A percentile compares a stretch with the other conserved stretches of the same genome.
These are phyloP conservation scores for Candida sojae DNA, from an alignment of 1,139 yeast genomes.

Conservation along the genomic window DNA sequence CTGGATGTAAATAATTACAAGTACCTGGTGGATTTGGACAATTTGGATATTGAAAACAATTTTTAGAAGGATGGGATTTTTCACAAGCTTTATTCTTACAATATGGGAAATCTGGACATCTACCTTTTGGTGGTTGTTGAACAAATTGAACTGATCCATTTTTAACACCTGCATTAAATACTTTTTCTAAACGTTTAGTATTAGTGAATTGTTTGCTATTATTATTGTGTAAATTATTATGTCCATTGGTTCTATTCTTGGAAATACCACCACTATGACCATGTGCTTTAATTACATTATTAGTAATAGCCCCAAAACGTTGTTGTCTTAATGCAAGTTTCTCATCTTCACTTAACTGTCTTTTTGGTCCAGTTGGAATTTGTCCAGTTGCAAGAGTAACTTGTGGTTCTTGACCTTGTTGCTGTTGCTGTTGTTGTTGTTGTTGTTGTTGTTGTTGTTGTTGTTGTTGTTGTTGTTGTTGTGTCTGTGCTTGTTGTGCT, in stretches of 20 bases:
- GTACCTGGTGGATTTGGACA: conserved; percentile 83
- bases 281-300: conserved; percentile 4
- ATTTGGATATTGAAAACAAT: conserved; percentile 74
- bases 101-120: conserved; percentile 80
- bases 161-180: conserved; percentile 23
- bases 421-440: conserved; percentile 1
- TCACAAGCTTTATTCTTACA: conserved; percentile 70
- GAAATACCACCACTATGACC: conserved; percentile 11
- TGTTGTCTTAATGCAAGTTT: conserved; percentile 14
- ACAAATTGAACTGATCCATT: conserved; percentile 20
- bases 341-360: conserved; percentile 13
- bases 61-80: conserved; percentile 77
- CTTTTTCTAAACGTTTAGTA: conserved; percentile 41
- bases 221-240: conserved; percentile 18
- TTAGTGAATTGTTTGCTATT: conserved; percentile 24
- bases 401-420: not conserved
- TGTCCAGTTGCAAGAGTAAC: conserved; percentile 4
- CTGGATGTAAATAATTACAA: conserved; percentile 80
- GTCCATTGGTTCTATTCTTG: conserved; percentile 3
- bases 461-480: conserved; percentile 4
- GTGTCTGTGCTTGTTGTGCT: conserved; percentile 3
- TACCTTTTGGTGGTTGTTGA: conserved; percentile 53
- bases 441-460: not conserved
- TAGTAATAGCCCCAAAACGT: conserved; percentile 12
- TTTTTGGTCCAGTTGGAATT: conserved; percentile 23